A percentile compares a stretch with the other conserved stretches of the same genome.
These are phyloP conservation scores for Beauveria sp. DNA, from an alignment of 2,329 filamentous ascomycete species.

Conservation along the genomic window DNA sequence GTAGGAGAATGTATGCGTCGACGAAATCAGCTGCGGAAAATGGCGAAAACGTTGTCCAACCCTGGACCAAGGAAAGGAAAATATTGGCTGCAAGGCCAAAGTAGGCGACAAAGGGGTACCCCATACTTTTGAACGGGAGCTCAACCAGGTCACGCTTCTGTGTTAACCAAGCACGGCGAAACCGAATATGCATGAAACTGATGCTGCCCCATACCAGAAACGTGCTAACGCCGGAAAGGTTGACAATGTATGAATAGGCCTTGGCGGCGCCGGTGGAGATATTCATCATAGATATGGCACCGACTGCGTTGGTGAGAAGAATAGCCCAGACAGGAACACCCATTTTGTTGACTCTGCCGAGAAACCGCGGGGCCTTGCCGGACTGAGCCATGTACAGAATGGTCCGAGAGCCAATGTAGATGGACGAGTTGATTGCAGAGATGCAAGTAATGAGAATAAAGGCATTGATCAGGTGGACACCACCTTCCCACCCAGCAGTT, in stretches of 20 bases:
- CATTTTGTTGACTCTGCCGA: slow-evolving; percentile 58
- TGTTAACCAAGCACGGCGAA: slow-evolving; percentile 53
- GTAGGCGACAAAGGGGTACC: slow-evolving; percentile 52
- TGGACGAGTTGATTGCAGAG: slow-evolving; percentile 64
- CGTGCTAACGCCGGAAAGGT: slow-evolving; percentile 60
- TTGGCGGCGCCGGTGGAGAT: slow-evolving; percentile 56
- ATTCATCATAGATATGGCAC: slow-evolving; percentile 69
- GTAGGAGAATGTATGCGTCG: slow-evolving; percentile 54
- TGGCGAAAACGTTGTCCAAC: slow-evolving; percentile 51
- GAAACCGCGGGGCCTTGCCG: slow-evolving; percentile 60
- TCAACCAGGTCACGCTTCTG: slow-evolving; percentile 49
- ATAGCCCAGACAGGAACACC: slow-evolving; percentile 57
- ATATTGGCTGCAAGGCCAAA: slow-evolving; percentile 50
- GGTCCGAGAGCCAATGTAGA: slow-evolving; percentile 71
- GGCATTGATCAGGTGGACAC: slow-evolving; percentile 69
- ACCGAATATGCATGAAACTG: slow-evolving; percentile 63
- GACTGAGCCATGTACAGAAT: slow-evolving; percentile 69
- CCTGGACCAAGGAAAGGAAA: slow-evolving; percentile 53
- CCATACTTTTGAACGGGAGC: slow-evolving; percentile 47
- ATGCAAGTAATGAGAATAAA: slow-evolving; percentile 69
- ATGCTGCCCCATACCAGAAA: slow-evolving; percentile 68
- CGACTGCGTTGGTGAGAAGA: slow-evolving; percentile 62
- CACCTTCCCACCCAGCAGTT: slow-evolving; percentile 65
- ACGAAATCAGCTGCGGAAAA: slow-evolving; percentile 54
- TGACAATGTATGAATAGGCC: slow-evolving; percentile 63